A percentile compares a stretch with the other conserved stretches of the same genome.
These are phyloP conservation scores for Cyberlindnera maritima DNA, from an alignment of 805 yeast species.

Conservation along the genomic window DNA sequence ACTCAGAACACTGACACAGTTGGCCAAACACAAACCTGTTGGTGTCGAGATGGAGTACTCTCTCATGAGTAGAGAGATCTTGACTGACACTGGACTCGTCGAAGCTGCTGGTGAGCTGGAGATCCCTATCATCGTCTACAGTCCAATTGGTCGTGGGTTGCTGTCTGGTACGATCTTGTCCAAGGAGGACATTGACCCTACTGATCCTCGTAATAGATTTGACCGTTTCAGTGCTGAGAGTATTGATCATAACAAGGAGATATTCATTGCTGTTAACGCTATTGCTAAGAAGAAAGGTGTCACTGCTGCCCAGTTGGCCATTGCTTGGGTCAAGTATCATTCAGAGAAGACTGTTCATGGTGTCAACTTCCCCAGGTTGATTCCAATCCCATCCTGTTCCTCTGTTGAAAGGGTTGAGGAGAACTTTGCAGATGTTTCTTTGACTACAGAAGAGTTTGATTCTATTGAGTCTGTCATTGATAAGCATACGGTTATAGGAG, in stretches of 20 bases:
- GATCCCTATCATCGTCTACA: slow-evolving; percentile 74
- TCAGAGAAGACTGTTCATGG: slow-evolving; percentile 27
- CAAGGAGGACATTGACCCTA: slow-evolving; percentile 46
- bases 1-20: slow-evolving; percentile 53
- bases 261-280: slow-evolving; percentile 48
- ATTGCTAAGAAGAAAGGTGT: slow-evolving; percentile 45
- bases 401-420: slow-evolving; percentile 57
- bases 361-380: slow-evolving; percentile 45
- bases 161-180: slow-evolving; percentile 60
- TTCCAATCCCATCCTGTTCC: slow-evolving; percentile 83
- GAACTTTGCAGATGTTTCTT: slow-evolving; percentile 44
- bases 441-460: slow-evolving; percentile 51
- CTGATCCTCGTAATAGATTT: slow-evolving; percentile 48
- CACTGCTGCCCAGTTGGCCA: slow-evolving; percentile 66
- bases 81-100: slow-evolving; percentile 60
- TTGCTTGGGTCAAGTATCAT: slow-evolving; percentile 59
- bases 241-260: slow-evolving; percentile 49
- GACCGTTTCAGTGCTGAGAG: slow-evolving; percentile 63
- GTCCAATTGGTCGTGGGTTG: slow-evolving; percentile 80
- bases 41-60: slow-evolving; percentile 82
- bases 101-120: slow-evolving; percentile 52
- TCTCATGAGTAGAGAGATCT: slow-evolving; percentile 55
- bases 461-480: not conserved
- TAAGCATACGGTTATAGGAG: not conserved
- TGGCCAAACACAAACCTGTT: slow-evolving; percentile 49